phyloP scores from a whole-genome alignment of 2,329 filamentous ascomycete genomes.

The Stagonosporopsis chrysanthemi region DNA sequence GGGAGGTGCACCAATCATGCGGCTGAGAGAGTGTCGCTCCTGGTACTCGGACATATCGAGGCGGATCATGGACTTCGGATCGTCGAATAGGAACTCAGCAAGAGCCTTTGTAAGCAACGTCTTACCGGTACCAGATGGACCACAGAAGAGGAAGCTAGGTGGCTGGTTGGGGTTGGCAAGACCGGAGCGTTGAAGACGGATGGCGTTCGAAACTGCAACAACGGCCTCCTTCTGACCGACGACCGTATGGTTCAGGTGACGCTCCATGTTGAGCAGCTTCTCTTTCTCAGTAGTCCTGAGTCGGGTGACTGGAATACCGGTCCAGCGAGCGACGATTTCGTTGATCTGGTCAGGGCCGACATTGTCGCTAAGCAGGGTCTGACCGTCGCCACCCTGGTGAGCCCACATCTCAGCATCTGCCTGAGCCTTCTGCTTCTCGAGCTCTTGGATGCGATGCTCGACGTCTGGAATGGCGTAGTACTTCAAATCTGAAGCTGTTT shows the following conservation, averaged over 20 bases:
- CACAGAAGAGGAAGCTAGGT: conserved; percentile 98
- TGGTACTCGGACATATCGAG: conserved; percentile 99
- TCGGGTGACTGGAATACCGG: conserved; percentile 95
- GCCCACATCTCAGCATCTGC: conserved; percentile 73
- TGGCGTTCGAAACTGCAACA: conserved; percentile 90
- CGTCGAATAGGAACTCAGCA: conserved; percentile 97
- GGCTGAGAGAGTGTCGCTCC: conserved; percentile 90
- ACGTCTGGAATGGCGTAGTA: conserved; percentile 98
- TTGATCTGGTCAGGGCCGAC: conserved; percentile 99
- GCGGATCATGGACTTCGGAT: conserved; percentile 95
- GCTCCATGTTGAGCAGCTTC: conserved; percentile 98
- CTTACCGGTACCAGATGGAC: conserved; percentile 97
- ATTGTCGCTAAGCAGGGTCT: conserved; percentile 84
- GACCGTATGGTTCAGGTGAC: conserved; percentile 80
- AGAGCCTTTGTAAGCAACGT: conserved; percentile 95
- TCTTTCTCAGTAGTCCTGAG: conserved; percentile 97
- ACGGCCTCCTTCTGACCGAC: conserved; percentile 96
- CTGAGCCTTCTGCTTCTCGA: conserved; percentile 81
- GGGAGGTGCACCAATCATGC: conserved; percentile 97
- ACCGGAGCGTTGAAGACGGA: conserved; percentile 91
- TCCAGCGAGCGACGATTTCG: conserved; percentile 96
- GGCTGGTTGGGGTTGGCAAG: conserved; percentile 96
- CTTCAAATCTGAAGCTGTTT: conserved; percentile 89
- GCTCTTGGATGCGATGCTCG: conserved; percentile 76
- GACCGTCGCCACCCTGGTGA: conserved; percentile 63